Evolutionary conservation across 2,329 filamentous ascomycete species (phyloP).

Genomic region (Fusarium abutilonis): DNA sequence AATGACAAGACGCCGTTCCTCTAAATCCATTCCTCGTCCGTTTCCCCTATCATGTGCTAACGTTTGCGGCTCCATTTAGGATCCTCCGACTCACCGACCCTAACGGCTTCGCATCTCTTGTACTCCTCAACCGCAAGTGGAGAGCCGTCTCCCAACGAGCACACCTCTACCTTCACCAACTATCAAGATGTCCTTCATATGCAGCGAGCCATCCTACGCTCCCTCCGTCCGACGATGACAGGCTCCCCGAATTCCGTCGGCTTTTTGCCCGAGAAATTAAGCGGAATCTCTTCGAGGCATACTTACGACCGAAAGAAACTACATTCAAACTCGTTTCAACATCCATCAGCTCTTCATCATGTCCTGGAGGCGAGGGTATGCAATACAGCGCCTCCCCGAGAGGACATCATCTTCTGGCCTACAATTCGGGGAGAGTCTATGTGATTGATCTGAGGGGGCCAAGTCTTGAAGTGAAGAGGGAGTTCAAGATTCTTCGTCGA

Average conservation of each 20-base stretch:
- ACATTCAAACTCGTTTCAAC: slow-evolving; percentile 84
- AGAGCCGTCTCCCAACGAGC: slow-evolving; percentile 69
- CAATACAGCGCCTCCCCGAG: slow-evolving; percentile 82
- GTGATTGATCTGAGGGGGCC: slow-evolving; percentile 74
- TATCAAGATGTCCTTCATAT: slow-evolving; percentile 69
- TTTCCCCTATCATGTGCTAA: slow-evolving; percentile 28
- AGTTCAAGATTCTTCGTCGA: slow-evolving; percentile 81
- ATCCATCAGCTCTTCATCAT: slow-evolving; percentile 84
- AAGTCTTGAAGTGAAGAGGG: slow-evolving; percentile 72
- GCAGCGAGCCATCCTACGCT: slow-evolving; percentile 59
- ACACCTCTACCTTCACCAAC: slow-evolving; percentile 70
- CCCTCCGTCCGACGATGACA: slow-evolving; percentile 55
- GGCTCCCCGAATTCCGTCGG: slow-evolving; percentile 69
- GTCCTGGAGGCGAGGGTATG: slow-evolving; percentile 85
- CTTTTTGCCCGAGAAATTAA: slow-evolving; percentile 77
- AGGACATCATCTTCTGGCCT: slow-evolving; percentile 78
- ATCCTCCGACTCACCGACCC: slow-evolving; percentile 69
- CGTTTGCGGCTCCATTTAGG: slow-evolving; percentile 51
- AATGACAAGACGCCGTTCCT: not conserved
- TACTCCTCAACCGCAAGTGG: slow-evolving; percentile 73
- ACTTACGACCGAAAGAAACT: slow-evolving; percentile 74
- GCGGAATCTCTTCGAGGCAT: slow-evolving; percentile 80
- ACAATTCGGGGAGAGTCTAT: slow-evolving; percentile 86
- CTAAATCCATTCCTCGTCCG: not conserved
- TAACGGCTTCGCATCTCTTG: slow-evolving; percentile 72